Conservation (phyloP, 2,329 filamentous ascomycete species). For the Sphaerulina populicola region DNA sequence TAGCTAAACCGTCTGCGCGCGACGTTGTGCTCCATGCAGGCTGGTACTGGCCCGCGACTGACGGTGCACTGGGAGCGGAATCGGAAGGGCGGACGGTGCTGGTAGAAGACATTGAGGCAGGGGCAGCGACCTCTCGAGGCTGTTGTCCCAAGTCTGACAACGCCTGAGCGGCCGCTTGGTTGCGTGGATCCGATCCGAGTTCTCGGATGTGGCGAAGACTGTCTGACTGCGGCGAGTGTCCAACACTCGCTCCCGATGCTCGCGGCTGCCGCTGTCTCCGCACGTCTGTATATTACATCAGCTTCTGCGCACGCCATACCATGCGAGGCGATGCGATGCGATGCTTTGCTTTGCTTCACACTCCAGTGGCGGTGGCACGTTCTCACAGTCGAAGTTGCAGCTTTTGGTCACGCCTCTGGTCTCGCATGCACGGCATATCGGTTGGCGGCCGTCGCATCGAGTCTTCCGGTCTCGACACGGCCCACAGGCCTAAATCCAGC, state of each 20-base stretch:
- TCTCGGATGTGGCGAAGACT: not conserved
- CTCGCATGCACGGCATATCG: slow-evolving; percentile 20
- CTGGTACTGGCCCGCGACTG: not conserved
- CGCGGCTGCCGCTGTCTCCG: slow-evolving; percentile 14
- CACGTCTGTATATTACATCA: slow-evolving; percentile 9
- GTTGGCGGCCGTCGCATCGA: slow-evolving; percentile 22
- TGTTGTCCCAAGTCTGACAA: slow-evolving; percentile 14
- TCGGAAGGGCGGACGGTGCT: not conserved
- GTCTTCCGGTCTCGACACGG: slow-evolving; percentile 25
- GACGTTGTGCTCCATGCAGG: slow-evolving; percentile 5
- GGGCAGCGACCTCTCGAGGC: not conserved
- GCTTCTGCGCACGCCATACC: not conserved
- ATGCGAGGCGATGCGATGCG: not conserved
- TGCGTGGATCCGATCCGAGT: not conserved
- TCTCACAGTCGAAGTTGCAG: slow-evolving; percentile 18
- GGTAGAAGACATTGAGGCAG: not conserved
- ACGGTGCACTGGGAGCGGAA: slow-evolving; percentile 1
- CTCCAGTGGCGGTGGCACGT: not conserved
- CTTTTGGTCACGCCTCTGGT: slow-evolving; percentile 15
- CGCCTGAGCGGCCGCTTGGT: slow-evolving; percentile 17
- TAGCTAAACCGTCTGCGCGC: slow-evolving; percentile 19
- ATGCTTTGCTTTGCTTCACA: not conserved
- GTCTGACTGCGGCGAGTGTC: slow-evolving; percentile 3
- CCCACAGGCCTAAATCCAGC: slow-evolving; percentile 12
- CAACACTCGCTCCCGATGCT: slow-evolving; percentile 7